These are phyloP conservation scores for Acidomyces sp. DNA, from an alignment of 495 filamentous ascomycete species.

Conservation along the genomic window DNA sequence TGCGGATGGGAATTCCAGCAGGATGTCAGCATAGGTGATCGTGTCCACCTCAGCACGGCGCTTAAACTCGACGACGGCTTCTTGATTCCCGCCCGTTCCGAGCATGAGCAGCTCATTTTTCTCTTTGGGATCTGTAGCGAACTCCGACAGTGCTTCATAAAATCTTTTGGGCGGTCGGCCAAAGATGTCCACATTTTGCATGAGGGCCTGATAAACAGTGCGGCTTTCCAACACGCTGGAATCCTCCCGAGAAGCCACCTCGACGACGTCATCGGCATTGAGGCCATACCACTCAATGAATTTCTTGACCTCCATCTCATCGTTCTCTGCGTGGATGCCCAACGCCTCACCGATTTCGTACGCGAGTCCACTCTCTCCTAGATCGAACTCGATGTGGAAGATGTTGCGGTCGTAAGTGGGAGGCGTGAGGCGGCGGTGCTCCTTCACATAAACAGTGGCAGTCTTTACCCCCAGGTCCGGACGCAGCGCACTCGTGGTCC, in stretches of 20 bases:
- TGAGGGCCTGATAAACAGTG: conserved; percentile 82
- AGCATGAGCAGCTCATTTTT: conserved; percentile 65
- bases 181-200: conserved; percentile 94
- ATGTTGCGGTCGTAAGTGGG: conserved; percentile 90
- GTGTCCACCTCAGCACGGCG: conserved; percentile 86
- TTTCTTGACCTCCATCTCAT: conserved; percentile 57
- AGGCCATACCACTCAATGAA: conserved; percentile 87
- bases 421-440: conserved; percentile 86
- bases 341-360: conserved; percentile 99
- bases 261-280: conserved; percentile 67
- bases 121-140: conserved; percentile 69
- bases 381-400: conserved; percentile 98
- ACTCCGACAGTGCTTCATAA: conserved; percentile 84
- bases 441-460: conserved; percentile 75
- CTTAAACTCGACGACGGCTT: conserved; percentile 91
- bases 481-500: conserved; percentile 55
- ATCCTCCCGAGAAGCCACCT: conserved; percentile 81
- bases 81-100: conserved; percentile 45
- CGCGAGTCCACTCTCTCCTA: conserved; percentile 74
- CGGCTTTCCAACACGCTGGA: conserved; percentile 64
- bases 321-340: conserved; percentile 90
- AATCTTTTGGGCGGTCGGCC: conserved; percentile 93
- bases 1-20: conserved; percentile 77
- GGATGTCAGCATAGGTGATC: conserved; percentile 78
- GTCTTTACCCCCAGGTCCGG: conserved; percentile 82